Percentiles rank a stretch among this genome's conserved stretches.
These are phyloP conservation scores for Blepharisma stoltei DNA, from an alignment of 73 alveolate species.

Conservation along the genomic window DNA sequence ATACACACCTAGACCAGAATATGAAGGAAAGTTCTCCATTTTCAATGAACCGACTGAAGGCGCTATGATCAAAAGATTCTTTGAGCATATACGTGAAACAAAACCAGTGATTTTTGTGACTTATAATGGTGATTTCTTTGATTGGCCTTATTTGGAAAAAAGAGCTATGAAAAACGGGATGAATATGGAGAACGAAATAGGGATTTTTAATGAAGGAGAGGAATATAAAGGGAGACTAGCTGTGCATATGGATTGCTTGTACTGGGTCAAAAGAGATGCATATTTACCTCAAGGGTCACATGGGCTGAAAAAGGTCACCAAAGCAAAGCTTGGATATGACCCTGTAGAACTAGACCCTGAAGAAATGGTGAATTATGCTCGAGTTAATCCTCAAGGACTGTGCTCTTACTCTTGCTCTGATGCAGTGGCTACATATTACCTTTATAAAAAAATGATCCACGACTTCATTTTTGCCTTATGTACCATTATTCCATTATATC, in stretches of 20 bases:
- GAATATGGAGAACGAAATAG: conserved; percentile 86
- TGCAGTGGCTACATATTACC: conserved; percentile 99
- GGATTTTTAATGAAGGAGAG: conserved; percentile 69
- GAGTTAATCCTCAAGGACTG: conserved; percentile 93
- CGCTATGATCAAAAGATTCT: conserved; percentile 72
- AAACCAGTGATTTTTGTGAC: conserved; percentile 64
- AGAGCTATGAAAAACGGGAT: conserved; percentile 82
- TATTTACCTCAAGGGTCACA: conserved; percentile 97
- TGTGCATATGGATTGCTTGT: conserved; percentile 98
- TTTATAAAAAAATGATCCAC: conserved; percentile 97
- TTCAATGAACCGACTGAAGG: conserved; percentile 83
- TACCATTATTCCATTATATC: conserved; percentile 97
- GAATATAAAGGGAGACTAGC: conserved; percentile 82
- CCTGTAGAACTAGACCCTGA: conserved; percentile 99
- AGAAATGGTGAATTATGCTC: conserved; percentile 95
- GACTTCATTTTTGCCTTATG: conserved; percentile 99
- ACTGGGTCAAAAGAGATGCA: conserved; percentile 99
- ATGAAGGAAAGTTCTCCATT: conserved; percentile 81
- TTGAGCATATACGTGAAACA: conserved; percentile 81
- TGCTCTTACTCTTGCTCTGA: conserved; percentile 99
- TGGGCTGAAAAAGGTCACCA: conserved; percentile 98
- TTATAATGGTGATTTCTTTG: conserved; percentile 99
- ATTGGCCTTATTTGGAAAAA: conserved; percentile 94
- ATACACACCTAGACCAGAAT: conserved; percentile 97
- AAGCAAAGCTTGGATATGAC: conserved; percentile 97